phyloP scores from a whole-genome alignment of 441 rosid genomes.

The Geranium incanum region DNA sequence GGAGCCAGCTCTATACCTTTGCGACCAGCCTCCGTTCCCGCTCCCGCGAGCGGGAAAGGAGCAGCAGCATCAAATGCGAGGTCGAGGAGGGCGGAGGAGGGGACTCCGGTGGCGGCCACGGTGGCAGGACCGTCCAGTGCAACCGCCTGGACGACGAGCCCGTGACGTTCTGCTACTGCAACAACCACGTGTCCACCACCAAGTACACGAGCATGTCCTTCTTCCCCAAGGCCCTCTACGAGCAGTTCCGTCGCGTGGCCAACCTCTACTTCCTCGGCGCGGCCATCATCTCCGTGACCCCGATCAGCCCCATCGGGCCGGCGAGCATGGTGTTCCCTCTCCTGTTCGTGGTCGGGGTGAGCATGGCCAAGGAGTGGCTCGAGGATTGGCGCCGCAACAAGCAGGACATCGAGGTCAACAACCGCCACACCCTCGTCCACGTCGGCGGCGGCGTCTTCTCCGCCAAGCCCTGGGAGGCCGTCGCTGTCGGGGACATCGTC shows the following conservation, averaged over 20 bases:
- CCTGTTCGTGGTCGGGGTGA: slow-evolving; percentile 59
- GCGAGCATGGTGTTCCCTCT: slow-evolving; percentile 77
- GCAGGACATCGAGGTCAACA: slow-evolving; percentile 77
- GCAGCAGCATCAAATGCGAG: background rate
- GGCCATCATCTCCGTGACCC: slow-evolving; percentile 67
- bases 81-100: background rate
- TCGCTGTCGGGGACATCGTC: slow-evolving; percentile 76
- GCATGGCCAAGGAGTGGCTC: slow-evolving; percentile 83
- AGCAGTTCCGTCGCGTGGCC: slow-evolving; percentile 93
- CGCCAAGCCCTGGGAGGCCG: slow-evolving; percentile 54
- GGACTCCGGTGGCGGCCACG: background rate
- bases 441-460: slow-evolving; percentile 50
- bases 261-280: slow-evolving; percentile 75
- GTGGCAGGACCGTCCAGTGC: background rate
- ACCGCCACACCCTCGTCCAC: slow-evolving; percentile 55
- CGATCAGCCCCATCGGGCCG: slow-evolving; percentile 68
- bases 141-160: background rate
- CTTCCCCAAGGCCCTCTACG: slow-evolving; percentile 81
- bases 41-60: background rate
- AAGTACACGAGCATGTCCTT: slow-evolving; percentile 74
- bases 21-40: background rate
- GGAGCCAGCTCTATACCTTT: slow-evolving; percentile 5
- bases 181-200: slow-evolving; percentile 67
- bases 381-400: slow-evolving; percentile 78
- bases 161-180: background rate